These are phyloP conservation scores for Selaginella tamariscina DNA, from an alignment of 75 land plant species.

Conservation along the genomic window DNA sequence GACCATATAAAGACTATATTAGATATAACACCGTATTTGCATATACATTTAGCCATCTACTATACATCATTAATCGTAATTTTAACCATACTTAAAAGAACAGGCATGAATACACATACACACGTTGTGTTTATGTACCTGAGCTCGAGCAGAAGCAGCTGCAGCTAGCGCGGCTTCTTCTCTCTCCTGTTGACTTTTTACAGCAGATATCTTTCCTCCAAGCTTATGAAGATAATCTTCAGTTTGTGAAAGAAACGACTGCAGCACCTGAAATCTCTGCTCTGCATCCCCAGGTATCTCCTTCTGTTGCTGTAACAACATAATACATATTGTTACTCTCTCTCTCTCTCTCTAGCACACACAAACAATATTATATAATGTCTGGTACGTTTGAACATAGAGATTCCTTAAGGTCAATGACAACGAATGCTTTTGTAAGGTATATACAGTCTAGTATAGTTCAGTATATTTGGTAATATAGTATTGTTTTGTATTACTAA, in stretches of 20 bases:
- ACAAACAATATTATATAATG: too few species aligned
- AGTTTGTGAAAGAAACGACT: slow-evolving; percentile 88
- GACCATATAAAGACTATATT: background rate
- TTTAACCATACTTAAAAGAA: background rate
- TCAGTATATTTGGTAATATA: too few species aligned
- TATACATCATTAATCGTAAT: background rate
- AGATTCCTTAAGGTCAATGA: too few species aligned
- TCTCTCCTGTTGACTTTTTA: slow-evolving; percentile 81
- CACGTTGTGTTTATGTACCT: slow-evolving; percentile 35
- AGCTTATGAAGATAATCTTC: slow-evolving; percentile 96
- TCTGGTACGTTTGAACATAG: too few species aligned
- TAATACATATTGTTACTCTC: too few species aligned
- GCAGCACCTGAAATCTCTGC: slow-evolving; percentile 84
- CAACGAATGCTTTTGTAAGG: too few species aligned
- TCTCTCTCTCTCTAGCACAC: too few species aligned
- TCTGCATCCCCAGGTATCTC: slow-evolving; percentile 93
- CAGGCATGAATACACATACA: background rate
- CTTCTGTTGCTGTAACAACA: slow-evolving; percentile 72
- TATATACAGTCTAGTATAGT: too few species aligned
- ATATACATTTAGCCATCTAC: background rate
- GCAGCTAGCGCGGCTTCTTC: slow-evolving; percentile 93
- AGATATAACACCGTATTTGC: background rate
- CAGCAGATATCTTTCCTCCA: slow-evolving; percentile 92
- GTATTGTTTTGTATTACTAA: too few species aligned
- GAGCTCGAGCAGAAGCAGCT: slow-evolving; percentile 76